Evolutionary conservation across 441 rosid species (phyloP).

Genomic region (Populus hybrid): DNA sequence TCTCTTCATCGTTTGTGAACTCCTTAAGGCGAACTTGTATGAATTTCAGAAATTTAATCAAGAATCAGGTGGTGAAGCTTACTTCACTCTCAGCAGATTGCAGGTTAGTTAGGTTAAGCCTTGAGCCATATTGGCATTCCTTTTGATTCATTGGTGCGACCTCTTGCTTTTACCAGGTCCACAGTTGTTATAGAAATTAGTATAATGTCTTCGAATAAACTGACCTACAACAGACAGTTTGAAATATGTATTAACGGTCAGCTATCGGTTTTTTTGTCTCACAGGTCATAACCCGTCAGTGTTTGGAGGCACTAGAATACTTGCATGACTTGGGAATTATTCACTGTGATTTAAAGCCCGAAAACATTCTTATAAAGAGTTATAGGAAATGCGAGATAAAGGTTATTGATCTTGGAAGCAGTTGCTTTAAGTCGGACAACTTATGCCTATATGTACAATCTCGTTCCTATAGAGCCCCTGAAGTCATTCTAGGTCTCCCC

Average conservation of each 20-base stretch:
- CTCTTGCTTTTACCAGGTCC: neutral
- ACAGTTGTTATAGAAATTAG: neutral
- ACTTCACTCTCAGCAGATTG: conserved; percentile 65
- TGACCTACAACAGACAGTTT: neutral
- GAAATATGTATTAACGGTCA: neutral
- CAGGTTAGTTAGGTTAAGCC: conserved; percentile 52
- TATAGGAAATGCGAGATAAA: conserved; percentile 72
- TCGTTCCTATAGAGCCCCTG: conserved; percentile 95
- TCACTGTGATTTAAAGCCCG: conserved; percentile 95
- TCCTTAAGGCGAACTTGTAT: conserved; percentile 79
- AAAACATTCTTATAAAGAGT: conserved; percentile 80
- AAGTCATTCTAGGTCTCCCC: conserved; percentile 90
- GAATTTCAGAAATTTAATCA: conserved; percentile 88
- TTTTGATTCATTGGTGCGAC: neutral
- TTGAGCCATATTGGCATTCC: neutral
- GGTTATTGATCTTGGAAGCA: conserved; percentile 96
- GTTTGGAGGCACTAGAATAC: conserved; percentile 85
- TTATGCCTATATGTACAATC: conserved; percentile 86
- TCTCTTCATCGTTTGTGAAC: conserved; percentile 94
- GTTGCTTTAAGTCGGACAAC: conserved; percentile 80
- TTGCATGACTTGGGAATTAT: conserved; percentile 82
- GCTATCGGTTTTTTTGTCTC: conserved; percentile 2
- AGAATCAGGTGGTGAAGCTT: conserved; percentile 79
- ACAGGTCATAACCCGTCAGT: conserved; percentile 75
- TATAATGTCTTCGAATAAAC: neutral